Percentiles rank a stretch among this genome's conserved stretches.
Conservation (phyloP, 495 filamentous ascomycete species). For the Talaromyces stipitatus region DNA sequence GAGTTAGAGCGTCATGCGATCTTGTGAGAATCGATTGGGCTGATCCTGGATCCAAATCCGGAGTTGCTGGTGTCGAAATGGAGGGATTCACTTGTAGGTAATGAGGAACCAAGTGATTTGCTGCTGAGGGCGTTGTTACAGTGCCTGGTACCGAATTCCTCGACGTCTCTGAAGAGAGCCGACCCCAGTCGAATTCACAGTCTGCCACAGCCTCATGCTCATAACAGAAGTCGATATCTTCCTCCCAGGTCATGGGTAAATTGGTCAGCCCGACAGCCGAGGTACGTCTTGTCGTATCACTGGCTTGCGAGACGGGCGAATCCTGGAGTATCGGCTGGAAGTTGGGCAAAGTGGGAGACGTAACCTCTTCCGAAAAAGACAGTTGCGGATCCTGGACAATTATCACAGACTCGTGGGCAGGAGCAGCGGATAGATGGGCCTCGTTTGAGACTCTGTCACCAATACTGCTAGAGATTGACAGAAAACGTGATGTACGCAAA, state of each 20-base stretch:
- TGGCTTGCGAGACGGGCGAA: conserved; percentile 6
- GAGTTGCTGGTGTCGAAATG: conserved; percentile 23
- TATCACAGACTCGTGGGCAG: neutral
- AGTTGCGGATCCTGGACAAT: conserved; percentile 3
- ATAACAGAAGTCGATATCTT: conserved; percentile 92
- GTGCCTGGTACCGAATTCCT: neutral
- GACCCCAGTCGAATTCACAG: conserved; percentile 84
- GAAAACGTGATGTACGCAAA: neutral
- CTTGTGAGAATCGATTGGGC: conserved; percentile 26
- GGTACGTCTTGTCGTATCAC: conserved; percentile 2
- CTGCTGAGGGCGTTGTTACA: neutral
- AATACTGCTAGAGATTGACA: neutral
- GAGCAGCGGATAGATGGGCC: neutral
- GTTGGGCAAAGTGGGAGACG: conserved; percentile 32
- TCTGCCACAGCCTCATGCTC: conserved; percentile 84
- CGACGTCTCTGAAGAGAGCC: conserved; percentile 28
- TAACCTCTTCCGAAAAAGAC: conserved; percentile 30
- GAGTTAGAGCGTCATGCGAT: conserved; percentile 27
- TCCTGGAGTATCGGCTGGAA: conserved; percentile 9
- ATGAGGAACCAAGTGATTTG: neutral
- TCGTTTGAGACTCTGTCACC: neutral
- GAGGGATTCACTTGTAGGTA: neutral
- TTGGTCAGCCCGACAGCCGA: conserved; percentile 13
- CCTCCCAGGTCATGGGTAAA: conserved; percentile 72
- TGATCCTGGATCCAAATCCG: conserved; percentile 33